Evolutionary conservation across 805 yeast species (phyloP).

Genomic region (Wickerhamomyces queroliae): DNA sequence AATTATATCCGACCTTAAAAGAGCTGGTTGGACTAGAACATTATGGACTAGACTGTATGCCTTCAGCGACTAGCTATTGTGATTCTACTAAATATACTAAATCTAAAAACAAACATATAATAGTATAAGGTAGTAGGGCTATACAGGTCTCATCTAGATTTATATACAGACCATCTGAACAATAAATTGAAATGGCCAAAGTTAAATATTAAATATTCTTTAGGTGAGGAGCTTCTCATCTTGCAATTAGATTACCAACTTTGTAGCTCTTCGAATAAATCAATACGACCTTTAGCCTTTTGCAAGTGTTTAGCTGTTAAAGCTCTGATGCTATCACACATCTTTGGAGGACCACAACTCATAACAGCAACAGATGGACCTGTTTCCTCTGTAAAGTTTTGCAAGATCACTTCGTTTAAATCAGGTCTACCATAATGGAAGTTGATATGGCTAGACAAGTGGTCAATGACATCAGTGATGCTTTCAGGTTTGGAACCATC

Average conservation of each 20-base stretch:
- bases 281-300: slow-evolving; percentile 42
- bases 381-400: slow-evolving; percentile 29
- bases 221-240: slow-evolving; percentile 5
- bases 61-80: too few relatives aligned
- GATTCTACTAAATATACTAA: too few relatives aligned
- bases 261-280: slow-evolving; percentile 67
- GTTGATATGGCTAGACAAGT: slow-evolving; percentile 17
- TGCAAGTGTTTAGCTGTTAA: slow-evolving; percentile 36
- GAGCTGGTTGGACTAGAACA: too few relatives aligned
- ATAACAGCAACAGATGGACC: slow-evolving; percentile 41
- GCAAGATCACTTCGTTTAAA: slow-evolving; percentile 28
- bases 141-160: too few relatives aligned
- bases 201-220: background rate
- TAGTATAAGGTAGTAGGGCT: too few relatives aligned
- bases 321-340: slow-evolving; percentile 49
- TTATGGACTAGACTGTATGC: too few relatives aligned
- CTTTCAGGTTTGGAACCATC: slow-evolving; percentile 2
- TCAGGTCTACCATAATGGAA: slow-evolving; percentile 40
- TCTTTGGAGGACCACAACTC: slow-evolving; percentile 52
- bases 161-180: too few relatives aligned
- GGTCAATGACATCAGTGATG: background rate
- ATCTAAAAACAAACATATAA: too few relatives aligned
- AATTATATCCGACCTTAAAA: too few relatives aligned
- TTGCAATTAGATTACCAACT: slow-evolving; percentile 45
- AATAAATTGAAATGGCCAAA: too few relatives aligned